Percentiles rank a stretch among this genome's conserved stretches.
These are phyloP conservation scores for Theileria luwenshuni DNA, from an alignment of 169 alveolate species.

Conservation along the genomic window DNA sequence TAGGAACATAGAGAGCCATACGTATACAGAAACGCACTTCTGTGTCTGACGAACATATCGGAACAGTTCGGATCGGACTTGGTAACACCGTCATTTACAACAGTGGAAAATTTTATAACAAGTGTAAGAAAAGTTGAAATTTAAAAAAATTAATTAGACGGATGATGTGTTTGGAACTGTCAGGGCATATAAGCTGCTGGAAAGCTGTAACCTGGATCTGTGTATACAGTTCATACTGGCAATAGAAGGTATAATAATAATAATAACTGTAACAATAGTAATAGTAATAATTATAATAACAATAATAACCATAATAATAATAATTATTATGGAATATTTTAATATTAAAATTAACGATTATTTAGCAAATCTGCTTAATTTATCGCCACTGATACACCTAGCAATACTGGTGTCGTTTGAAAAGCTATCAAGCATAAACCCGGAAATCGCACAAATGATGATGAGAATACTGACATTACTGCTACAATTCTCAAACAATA, in stretches of 20 bases:
- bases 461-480: conserved; percentile 47
- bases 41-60: conserved; percentile 88
- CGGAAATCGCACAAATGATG: conserved; percentile 29
- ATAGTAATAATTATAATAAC: neutral
- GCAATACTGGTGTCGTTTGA: conserved; percentile 27
- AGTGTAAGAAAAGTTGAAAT: conserved; percentile 33
- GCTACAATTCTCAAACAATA: conserved; percentile 52
- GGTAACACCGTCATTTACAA: conserved; percentile 82
- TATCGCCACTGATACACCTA: conserved; percentile 68
- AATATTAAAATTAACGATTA: conserved; percentile 83
- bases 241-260: conserved; percentile 54
- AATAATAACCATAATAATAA: neutral
- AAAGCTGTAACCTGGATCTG: conserved; percentile 83
- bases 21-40: conserved; percentile 92
- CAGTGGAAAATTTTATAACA: conserved; percentile 59
- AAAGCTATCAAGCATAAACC: conserved; percentile 17
- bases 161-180: conserved; percentile 89
- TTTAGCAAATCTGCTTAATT: conserved; percentile 33
- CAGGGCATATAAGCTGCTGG: conserved; percentile 88
- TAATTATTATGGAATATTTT: conserved; percentile 55
- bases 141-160: conserved; percentile 62
- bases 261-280: neutral
- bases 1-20: conserved; percentile 88
- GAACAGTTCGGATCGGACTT: conserved; percentile 89
- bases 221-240: conserved; percentile 85